A percentile compares a stretch with the other conserved stretches of the same genome.
These are phyloP conservation scores for Entonaema liquescens DNA, from an alignment of 495 filamentous ascomycete species.

Conservation along the genomic window DNA sequence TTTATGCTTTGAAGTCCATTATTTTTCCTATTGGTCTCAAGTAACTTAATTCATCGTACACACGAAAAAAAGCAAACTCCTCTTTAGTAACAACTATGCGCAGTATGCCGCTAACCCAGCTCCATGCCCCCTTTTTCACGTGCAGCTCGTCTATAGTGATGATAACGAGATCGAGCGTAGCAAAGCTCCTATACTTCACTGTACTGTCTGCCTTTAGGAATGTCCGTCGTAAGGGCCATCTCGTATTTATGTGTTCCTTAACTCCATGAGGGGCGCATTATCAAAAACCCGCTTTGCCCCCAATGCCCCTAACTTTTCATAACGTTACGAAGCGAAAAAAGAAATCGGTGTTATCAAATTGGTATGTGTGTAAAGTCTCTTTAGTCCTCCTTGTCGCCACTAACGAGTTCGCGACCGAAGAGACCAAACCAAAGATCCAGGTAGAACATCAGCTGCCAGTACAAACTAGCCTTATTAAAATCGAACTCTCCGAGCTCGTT, in stretches of 20 bases:
- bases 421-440: slow-evolving; percentile 58
- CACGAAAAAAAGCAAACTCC: neutral
- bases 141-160: slow-evolving; percentile 4
- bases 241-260: neutral
- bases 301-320: neutral
- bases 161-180: neutral
- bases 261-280: neutral
- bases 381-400: slow-evolving; percentile 60
- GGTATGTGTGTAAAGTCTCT: neutral
- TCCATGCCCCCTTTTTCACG: neutral
- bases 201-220: neutral
- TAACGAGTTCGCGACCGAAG: slow-evolving; percentile 59
- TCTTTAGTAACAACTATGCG: neutral
- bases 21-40: neutral
- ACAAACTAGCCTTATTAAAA: slow-evolving; percentile 74
- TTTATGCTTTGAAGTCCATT: neutral
- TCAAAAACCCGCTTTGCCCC: neutral
- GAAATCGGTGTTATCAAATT: neutral
- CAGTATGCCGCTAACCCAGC: slow-evolving; percentile 4
- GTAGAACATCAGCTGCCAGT: slow-evolving; percentile 72
- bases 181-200: neutral
- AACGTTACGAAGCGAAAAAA: neutral
- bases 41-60: slow-evolving; percentile 1
- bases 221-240: neutral
- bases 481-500: slow-evolving; percentile 85